A percentile compares a stretch with the other conserved stretches of the same genome.
Conservation (phyloP, 2,329 filamentous ascomycete genomes). For the Ophiosphaerella korrae region DNA sequence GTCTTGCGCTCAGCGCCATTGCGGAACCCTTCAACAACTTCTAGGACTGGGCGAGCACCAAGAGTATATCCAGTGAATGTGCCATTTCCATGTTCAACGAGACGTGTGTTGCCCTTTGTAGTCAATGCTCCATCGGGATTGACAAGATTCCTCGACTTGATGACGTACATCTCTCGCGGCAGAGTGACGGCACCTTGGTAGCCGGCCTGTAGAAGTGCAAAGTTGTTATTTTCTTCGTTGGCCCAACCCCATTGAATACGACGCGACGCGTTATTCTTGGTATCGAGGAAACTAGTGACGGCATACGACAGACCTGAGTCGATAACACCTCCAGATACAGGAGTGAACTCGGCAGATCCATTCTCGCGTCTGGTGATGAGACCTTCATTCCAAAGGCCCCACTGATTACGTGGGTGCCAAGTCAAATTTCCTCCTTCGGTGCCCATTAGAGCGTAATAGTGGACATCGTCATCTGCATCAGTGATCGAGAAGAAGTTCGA, state of each 20-base stretch:
- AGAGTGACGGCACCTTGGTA: slow-evolving; percentile 53
- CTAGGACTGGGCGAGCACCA: slow-evolving; percentile 50
- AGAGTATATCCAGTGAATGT: slow-evolving; percentile 53
- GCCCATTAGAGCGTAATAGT: slow-evolving; percentile 53
- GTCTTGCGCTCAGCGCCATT: slow-evolving; percentile 27
- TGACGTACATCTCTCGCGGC: slow-evolving; percentile 54
- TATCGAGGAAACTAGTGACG: slow-evolving; percentile 54
- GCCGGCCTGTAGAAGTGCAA: slow-evolving; percentile 49
- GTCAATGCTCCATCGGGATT: slow-evolving; percentile 42
- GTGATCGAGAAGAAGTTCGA: slow-evolving; percentile 54
- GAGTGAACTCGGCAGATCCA: slow-evolving; percentile 52
- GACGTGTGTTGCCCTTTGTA: slow-evolving; percentile 42
- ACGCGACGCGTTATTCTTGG: slow-evolving; percentile 50
- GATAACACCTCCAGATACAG: slow-evolving; percentile 50
- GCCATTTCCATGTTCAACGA: slow-evolving; percentile 44
- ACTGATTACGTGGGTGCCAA: slow-evolving; percentile 48
- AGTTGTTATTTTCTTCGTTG: slow-evolving; percentile 51
- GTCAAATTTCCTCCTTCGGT: slow-evolving; percentile 53
- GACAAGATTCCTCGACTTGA: slow-evolving; percentile 48
- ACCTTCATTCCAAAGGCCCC: slow-evolving; percentile 55
- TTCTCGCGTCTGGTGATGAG: slow-evolving; percentile 49
- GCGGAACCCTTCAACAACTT: slow-evolving; percentile 51
- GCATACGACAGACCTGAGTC: slow-evolving; percentile 55
- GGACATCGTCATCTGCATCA: slow-evolving; percentile 50
- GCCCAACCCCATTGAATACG: slow-evolving; percentile 56